Conservation (phyloP, 345 rosid genomes). For the Pseudoturritis turrita region DNA sequence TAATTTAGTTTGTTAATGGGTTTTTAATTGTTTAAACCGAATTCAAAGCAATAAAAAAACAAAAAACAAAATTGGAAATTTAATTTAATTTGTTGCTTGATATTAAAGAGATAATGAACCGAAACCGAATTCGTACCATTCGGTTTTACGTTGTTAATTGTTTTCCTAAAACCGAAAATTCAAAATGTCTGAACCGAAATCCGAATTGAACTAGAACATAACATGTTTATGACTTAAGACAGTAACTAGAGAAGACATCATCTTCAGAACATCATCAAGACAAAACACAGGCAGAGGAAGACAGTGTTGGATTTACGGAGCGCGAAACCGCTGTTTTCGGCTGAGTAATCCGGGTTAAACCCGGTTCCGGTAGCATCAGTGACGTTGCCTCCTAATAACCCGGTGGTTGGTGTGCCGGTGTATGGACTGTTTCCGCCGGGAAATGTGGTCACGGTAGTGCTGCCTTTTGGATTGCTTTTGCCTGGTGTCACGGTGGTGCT, state of each 20-base stretch:
- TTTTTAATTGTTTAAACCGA: background rate
- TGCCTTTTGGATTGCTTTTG: slow-evolving; percentile 29
- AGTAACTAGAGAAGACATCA: background rate
- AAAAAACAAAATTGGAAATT: background rate
- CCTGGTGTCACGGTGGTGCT: slow-evolving; percentile 28
- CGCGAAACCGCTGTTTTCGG: slow-evolving; percentile 16
- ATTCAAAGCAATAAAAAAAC: background rate
- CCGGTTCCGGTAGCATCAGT: slow-evolving; percentile 31
- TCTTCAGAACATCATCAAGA: slow-evolving; percentile 18
- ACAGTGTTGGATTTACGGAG: background rate
- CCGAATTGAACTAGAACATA: background rate
- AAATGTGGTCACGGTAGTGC: slow-evolving; percentile 22
- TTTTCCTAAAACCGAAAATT: background rate
- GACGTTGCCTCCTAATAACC: slow-evolving; percentile 26
- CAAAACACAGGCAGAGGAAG: slow-evolving; percentile 6
- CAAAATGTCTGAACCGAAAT: background rate
- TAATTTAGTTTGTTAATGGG: background rate
- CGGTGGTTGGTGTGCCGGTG: slow-evolving; percentile 33
- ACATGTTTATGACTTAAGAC: background rate
- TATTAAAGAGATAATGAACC: background rate
- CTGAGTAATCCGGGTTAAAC: slow-evolving; percentile 32
- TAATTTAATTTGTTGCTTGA: background rate
- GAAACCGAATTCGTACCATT: background rate
- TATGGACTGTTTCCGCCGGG: slow-evolving; percentile 32
- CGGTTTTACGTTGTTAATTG: background rate